Evolutionary conservation across 441 rosid species (phyloP).

Genomic region (Erysimum cheiri): DNA sequence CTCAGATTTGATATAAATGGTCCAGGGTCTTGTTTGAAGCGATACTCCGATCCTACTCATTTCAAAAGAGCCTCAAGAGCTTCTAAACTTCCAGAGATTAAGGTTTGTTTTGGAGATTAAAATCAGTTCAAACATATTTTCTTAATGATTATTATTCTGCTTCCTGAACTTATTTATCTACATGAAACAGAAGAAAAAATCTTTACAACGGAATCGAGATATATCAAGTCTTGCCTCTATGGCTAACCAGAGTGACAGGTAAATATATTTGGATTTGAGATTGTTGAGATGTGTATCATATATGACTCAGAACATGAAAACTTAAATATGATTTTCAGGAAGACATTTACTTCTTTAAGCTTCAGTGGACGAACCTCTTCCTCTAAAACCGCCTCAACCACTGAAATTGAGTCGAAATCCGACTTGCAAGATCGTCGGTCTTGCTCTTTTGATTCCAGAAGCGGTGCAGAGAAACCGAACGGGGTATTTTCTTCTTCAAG

Average conservation of each 20-base stretch:
- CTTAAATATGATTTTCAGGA: constrained; percentile 48
- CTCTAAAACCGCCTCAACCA: constrained; percentile 58
- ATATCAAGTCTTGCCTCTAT: constrained; percentile 52
- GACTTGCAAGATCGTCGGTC: constrained; percentile 57
- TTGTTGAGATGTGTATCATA: constrained; percentile 38
- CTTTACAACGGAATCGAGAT: constrained; percentile 58
- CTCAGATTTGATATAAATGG: constrained; percentile 85
- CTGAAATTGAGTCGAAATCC: constrained; percentile 57
- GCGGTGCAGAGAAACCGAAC: constrained; percentile 58
- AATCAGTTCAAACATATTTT: constrained; percentile 8
- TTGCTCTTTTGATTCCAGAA: constrained; percentile 65
- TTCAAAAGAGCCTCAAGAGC: constrained; percentile 68
- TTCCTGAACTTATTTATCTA: background rate
- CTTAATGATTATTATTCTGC: background rate
- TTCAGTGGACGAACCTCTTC: constrained; percentile 58
- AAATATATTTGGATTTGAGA: constrained; percentile 32
- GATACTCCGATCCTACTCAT: constrained; percentile 90
- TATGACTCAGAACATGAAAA: constrained; percentile 37
- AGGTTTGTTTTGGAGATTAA: constrained; percentile 53
- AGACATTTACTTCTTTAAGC: constrained; percentile 57
- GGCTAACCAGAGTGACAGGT: constrained; percentile 69
- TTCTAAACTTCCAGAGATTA: constrained; percentile 57
- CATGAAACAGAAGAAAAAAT: constrained; percentile 73
- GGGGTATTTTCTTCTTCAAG: constrained; percentile 51
- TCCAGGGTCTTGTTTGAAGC: constrained; percentile 85